Conservation (phyloP, 306 rosid species). For the Neltuma alba region DNA sequence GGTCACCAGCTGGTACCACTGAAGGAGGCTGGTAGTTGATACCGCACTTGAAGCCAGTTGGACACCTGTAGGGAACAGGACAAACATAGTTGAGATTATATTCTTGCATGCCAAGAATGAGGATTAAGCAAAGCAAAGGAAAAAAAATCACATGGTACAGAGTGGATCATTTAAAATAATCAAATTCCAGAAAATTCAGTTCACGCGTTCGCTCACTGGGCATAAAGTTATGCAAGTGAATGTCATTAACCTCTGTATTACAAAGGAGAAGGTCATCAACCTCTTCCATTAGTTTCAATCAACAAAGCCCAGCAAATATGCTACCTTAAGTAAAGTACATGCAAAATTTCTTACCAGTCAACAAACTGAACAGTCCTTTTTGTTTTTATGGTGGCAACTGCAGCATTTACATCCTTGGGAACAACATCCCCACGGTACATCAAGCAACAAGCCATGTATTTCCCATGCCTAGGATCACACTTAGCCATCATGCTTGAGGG, state of each 20-base stretch:
- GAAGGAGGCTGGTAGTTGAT: constrained; percentile 99
- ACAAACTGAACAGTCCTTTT: constrained; percentile 98
- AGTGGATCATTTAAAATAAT: neutral
- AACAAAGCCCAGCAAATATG: neutral
- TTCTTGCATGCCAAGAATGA: neutral
- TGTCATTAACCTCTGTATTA: neutral
- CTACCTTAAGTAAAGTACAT: neutral
- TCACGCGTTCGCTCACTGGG: neutral
- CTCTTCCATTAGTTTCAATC: neutral
- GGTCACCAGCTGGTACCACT: constrained; percentile 94
- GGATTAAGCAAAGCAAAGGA: neutral
- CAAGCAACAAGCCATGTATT: constrained; percentile 99
- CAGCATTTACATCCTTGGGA: constrained; percentile 97
- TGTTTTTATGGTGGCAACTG: constrained; percentile 91
- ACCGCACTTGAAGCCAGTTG: constrained; percentile 98
- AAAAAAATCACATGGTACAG: neutral
- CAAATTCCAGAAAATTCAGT: neutral
- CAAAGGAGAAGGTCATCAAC: neutral
- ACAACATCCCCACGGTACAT: constrained; percentile 99
- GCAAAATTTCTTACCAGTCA: constrained; percentile 69
- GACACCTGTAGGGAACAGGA: constrained; percentile 68
- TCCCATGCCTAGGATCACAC: constrained; percentile 99
- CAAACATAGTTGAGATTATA: neutral
- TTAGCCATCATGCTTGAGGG: constrained; percentile 99
- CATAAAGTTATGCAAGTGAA: neutral